phyloP scores from a whole-genome alignment of 2,329 filamentous ascomycete genomes.

The Arthrobotrys musiformis region DNA sequence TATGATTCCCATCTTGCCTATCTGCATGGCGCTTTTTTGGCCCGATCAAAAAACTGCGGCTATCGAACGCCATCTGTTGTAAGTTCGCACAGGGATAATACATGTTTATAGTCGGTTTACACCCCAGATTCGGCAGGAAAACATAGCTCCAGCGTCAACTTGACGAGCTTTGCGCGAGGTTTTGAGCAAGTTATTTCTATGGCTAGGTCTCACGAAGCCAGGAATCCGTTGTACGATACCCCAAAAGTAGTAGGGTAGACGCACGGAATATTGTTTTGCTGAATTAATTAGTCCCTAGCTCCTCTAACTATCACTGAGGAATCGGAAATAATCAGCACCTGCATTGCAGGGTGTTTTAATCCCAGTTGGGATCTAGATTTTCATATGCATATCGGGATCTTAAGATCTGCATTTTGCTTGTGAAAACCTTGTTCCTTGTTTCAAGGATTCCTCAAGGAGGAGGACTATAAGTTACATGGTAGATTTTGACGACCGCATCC shows the following conservation, averaged over 20 bases:
- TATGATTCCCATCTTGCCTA: background rate
- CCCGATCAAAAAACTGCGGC: slow-evolving; percentile 4
- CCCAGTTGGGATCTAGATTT: slow-evolving; percentile 29
- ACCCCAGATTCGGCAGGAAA: background rate
- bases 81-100: background rate
- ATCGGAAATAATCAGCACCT: slow-evolving; percentile 37
- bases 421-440: slow-evolving; percentile 32
- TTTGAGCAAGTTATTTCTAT: slow-evolving; percentile 36
- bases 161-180: slow-evolving; percentile 31
- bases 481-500: background rate
- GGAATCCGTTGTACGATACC: background rate
- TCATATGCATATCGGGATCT: slow-evolving; percentile 41
- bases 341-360: slow-evolving; percentile 18
- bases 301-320: background rate
- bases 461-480: background rate
- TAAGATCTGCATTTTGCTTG: slow-evolving; percentile 27
- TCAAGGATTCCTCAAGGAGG: slow-evolving; percentile 7
- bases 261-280: background rate
- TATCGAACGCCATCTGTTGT: background rate
- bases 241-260: background rate
- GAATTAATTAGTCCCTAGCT: background rate
- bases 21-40: background rate
- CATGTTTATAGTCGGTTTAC: background rate
- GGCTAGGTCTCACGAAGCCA: background rate
- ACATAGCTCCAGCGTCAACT: slow-evolving; percentile 12